Base-by-base conservation (phyloP, 108 stramenopile species). In the Schizochytrium sp. region DNA sequence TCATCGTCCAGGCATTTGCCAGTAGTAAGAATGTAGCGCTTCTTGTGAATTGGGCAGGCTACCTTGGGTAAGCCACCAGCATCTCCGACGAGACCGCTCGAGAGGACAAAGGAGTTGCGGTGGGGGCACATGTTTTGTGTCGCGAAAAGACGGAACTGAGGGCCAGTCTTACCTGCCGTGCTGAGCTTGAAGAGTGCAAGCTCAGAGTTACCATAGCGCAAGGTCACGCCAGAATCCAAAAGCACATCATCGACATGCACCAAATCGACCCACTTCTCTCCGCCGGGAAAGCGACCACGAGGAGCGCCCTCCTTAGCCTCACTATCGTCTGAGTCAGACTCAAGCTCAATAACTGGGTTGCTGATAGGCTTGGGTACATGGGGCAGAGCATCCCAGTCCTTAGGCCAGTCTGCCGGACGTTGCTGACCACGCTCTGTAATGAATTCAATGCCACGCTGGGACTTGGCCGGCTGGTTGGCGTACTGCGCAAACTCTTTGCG, bases 71-170 rank as follows among this genome's bases (percentile, higher is more conserved):
- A 89, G 38, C 95, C 95, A 38, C 90, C 94, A 72, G 60, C 90
- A 89, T 95, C 96, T 19, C 96, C 96, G 44, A 96, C 94, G 61
- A 97, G 95, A 61, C 97, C 97, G 89, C 96, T 96, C 17, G 97
- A 96, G 44, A 97, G 91, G 5, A 97, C 97, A 90, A 97, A 96
- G 0, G 97, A 96, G 91, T 97, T 96, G 88, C 95, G 96, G 93
- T 97, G 96, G 7, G 96, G 96, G 89, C 97, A 97, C 96, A 97
- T 97, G 88, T 97, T 97, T 89, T 96, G 96, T 53, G 96, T 96
- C 89, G 92, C 95, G 64, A 96, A 95, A 95, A 95, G 95, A 90
- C 95, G 50, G 28, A 83, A 83, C 28, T 28, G 10, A 1, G 50
- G 50, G 28, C 53, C 95, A 2, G 95, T 95, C 49, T 91, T 61